Conservation (phyloP, 169 alveolate genomes). For the Babesia caballi region DNA sequence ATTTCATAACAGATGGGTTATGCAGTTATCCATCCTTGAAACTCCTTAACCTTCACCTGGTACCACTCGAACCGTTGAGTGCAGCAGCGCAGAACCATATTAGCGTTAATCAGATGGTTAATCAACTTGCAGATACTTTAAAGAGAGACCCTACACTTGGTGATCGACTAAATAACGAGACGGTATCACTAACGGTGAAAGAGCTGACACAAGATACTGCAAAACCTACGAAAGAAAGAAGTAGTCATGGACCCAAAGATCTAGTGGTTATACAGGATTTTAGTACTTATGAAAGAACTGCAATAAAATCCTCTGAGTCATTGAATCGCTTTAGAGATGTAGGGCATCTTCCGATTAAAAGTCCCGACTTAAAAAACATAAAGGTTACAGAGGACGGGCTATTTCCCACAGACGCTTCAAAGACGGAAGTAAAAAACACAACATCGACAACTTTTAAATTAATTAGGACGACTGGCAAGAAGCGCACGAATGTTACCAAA, state of each 20-base stretch:
- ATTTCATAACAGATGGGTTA: constrained; percentile 23
- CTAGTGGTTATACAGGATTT: constrained; percentile 18
- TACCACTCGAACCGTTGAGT: constrained; percentile 1
- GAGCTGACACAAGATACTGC: background rate
- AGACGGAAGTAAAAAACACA: background rate
- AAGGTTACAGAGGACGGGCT: constrained; percentile 4
- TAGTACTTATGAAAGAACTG: background rate
- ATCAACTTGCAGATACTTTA: constrained; percentile 25
- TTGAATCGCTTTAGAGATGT: background rate
- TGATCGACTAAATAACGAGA: background rate
- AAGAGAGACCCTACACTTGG: background rate
- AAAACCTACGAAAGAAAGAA: background rate
- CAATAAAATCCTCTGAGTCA: background rate
- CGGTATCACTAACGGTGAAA: background rate
- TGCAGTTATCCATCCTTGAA: constrained; percentile 35
- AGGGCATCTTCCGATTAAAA: background rate
- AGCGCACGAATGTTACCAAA: constrained; percentile 8
- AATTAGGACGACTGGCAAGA: constrained; percentile 15
- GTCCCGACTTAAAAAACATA: background rate
- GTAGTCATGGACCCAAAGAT: background rate
- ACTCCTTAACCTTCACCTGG: background rate
- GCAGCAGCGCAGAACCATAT: background rate
- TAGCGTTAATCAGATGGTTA: constrained; percentile 9
- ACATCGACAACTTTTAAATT: background rate
- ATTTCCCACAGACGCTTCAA: background rate